Base-by-base conservation (phyloP, 2,329 filamentous ascomycete genomes). In the Ophiostoma sp. region DNA sequence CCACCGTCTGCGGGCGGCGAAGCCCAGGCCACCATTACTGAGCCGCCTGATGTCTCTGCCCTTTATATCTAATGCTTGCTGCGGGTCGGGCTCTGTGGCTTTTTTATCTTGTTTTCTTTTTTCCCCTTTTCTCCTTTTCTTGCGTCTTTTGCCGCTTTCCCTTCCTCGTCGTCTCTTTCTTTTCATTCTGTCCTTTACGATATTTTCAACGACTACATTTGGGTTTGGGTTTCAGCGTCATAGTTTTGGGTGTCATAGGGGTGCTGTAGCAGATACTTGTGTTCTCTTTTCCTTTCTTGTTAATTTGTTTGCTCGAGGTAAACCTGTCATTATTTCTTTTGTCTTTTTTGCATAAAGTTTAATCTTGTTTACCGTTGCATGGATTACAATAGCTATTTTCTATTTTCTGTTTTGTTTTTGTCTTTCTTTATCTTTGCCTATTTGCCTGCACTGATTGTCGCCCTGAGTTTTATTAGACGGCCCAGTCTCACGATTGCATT, bases 21-120 rank as follows among this genome's bases (percentile, higher is more conserved):
- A 48, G 57, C n/a, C 54, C 31, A 60, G 39, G 48, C 35, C 33
- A 62, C 44, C 3, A 57, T 44, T 44, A 17, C 44, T 7, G 57
- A 39, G 41, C 57, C 35, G 35, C 60, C 33, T 11, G 60, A 65
- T 39, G 33, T 65, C 8, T 65, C 60, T 65, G 33, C 33, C 60
- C 10, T 65, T 33, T 65, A 39, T 39, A 65, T 65, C 60, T 65
- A 60, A 44, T 48, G n/a, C 48, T 11, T 27, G 15, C 23, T 35
- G 13, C n/a, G 10, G 23, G 54, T 6, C 52, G n/a, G 7, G 3
- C 60, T 68, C 35, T 52, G 2, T 39, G 36, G 36, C 36, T 7
- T 39, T 11, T 39, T 39, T 4, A 39, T 11, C 10, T 44, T 23
- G 23, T 52, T 39, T 17, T 41, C 48, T 35, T 17, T 31, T 60